Evolutionary conservation across 345 rosid species (phyloP), one percentile per base, ranked within the genome.

Genomic region (Nasturtium officinale): DNA sequence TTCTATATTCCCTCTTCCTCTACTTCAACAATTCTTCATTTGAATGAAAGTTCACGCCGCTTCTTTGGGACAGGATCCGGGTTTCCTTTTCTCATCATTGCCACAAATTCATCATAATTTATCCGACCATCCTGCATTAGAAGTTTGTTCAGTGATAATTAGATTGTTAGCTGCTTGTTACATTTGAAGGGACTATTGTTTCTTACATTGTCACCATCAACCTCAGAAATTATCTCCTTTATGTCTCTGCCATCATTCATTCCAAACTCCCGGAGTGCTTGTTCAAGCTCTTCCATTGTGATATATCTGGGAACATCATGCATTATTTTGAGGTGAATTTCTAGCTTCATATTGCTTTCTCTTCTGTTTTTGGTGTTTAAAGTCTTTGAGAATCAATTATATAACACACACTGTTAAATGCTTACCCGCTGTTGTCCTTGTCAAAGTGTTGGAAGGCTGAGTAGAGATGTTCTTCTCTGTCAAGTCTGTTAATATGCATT

Each of bases 71-170:
- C 81, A 3, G 86, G 86, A 61, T 89, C 96, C 0, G 88, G 90
- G 75, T 87, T 95, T 71, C 96, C 99, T 88, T 91, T 95, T 78
- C 85, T 85, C 99, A 95, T 95, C 97, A 95, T 95, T 2, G 96
- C 96, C 70, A 88, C 97, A 45, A 95, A 95, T 69, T 95, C 99
- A 26, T 91, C 96, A 17, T 95, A 95, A 82, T 91, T 90, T 73
- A 95, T 90, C 63, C 89, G 77, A 2, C 97, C 97, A 78, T 91
- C 99, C 96, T 95, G 82, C 61, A 46, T 76, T 30, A 25, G 26
- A 54, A 32, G 5, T 9, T 55, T 45, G 25, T 59, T 76, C 21
- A 43, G 15, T 53, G 56, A n/a, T 55, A 10, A 13, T 26, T 53
- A 69, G 52, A 46, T 18, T 54, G 37, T 46, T 46, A 69, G 37